phyloP scores from a whole-genome alignment of 495 filamentous ascomycete genomes.

The Hypoxylon rickii region DNA sequence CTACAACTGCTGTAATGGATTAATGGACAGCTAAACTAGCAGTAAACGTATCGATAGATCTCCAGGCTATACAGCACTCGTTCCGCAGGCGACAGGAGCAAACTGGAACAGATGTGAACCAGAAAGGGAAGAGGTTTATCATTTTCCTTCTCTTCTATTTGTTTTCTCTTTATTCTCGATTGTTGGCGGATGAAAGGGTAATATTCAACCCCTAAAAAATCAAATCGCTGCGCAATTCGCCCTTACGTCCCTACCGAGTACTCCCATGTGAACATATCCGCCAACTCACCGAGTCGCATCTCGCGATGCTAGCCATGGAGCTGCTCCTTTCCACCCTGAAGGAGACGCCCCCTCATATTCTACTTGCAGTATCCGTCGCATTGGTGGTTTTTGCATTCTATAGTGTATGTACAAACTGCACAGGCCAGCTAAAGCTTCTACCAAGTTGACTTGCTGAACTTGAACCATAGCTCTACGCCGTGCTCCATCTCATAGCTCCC shows the following conservation, averaged over 20 bases:
- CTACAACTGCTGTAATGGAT: not conserved
- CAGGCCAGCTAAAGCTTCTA: not conserved
- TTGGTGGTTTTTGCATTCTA: constrained; percentile 35
- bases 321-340: constrained; percentile 30
- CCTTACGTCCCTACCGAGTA: too few species aligned
- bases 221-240: too few species aligned
- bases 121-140: too few species aligned
- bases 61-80: too few species aligned
- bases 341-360: constrained; percentile 37
- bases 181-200: not conserved
- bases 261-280: constrained; percentile 23
- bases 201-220: too few species aligned
- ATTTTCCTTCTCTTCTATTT: too few species aligned
- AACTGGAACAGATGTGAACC: too few species aligned
- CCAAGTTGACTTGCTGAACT: constrained; percentile 1
- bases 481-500: constrained; percentile 76
- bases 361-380: constrained; percentile 36
- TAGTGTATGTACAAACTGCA: constrained; percentile 37
- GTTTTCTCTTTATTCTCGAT: too few species aligned
- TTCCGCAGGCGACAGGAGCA: not conserved
- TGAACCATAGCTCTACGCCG: constrained; percentile 65
- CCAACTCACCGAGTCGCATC: not conserved
- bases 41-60: too few species aligned
- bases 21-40: too few species aligned
- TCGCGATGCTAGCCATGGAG: constrained; percentile 21